A percentile compares a stretch with the other conserved stretches of the same genome.
Conservation (phyloP, 495 filamentous ascomycete genomes). For the Podospora sp. region DNA sequence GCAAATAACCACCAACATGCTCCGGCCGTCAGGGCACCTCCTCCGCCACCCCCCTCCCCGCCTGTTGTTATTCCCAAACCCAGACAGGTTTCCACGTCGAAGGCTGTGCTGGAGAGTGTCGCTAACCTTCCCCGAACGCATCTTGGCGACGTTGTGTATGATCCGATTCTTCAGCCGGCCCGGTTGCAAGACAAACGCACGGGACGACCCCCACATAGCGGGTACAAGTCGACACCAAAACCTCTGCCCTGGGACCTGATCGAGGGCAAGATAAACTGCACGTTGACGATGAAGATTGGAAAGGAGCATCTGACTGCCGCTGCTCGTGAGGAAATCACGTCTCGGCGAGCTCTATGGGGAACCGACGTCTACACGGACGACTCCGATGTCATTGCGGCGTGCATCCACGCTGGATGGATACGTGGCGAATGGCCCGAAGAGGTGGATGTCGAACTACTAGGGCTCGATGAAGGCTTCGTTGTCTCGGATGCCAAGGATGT, state of each 20-base stretch:
- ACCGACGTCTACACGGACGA: slow-evolving; percentile 95
- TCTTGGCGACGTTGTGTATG: slow-evolving; percentile 64
- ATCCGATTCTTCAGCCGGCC: slow-evolving; percentile 59
- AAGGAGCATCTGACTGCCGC: slow-evolving; percentile 69
- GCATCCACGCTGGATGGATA: slow-evolving; percentile 92
- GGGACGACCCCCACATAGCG: slow-evolving; percentile 57
- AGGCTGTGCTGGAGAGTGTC: slow-evolving; percentile 69
- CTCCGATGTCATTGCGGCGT: slow-evolving; percentile 88
- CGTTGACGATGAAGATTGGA: slow-evolving; percentile 83
- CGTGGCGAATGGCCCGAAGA: slow-evolving; percentile 83
- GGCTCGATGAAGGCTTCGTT: slow-evolving; percentile 53
- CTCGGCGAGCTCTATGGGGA: slow-evolving; percentile 80
- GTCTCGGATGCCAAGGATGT: slow-evolving; percentile 29
- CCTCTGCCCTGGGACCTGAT: slow-evolving; percentile 71
- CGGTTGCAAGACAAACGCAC: slow-evolving; percentile 50
- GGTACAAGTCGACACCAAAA: slow-evolving; percentile 70
- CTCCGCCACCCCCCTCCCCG: slow-evolving; percentile 46
- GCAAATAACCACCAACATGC: slow-evolving; percentile 27
- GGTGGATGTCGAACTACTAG: slow-evolving; percentile 66
- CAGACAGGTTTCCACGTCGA: slow-evolving; percentile 63
- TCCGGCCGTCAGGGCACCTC: slow-evolving; percentile 27
- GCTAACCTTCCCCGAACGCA: slow-evolving; percentile 74
- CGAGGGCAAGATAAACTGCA: slow-evolving; percentile 84
- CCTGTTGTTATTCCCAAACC: slow-evolving; percentile 58
- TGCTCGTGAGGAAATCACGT: slow-evolving; percentile 79